These are phyloP conservation scores for Scheffersomyces titani DNA, from an alignment of 1,139 yeast genomes.

Conservation along the genomic window DNA sequence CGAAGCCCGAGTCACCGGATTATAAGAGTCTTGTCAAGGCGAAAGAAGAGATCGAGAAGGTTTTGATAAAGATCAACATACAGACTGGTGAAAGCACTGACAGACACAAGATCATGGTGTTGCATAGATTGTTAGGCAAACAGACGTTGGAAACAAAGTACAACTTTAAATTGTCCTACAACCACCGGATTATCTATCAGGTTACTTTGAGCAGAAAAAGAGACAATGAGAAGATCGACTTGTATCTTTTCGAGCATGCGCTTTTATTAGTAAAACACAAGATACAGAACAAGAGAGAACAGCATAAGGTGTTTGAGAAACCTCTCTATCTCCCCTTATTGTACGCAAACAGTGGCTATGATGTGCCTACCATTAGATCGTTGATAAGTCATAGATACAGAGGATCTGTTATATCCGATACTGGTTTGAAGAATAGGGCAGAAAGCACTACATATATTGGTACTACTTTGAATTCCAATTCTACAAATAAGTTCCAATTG, in stretches of 20 bases:
- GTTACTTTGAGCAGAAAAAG: slow-evolving; percentile 68
- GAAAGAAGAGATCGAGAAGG: slow-evolving; percentile 71
- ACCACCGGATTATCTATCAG: slow-evolving; percentile 77
- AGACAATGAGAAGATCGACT: slow-evolving; percentile 78
- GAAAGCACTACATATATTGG: slow-evolving; percentile 28
- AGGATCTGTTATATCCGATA: slow-evolving; percentile 44
- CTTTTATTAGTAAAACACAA: slow-evolving; percentile 83
- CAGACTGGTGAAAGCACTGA: slow-evolving; percentile 96
- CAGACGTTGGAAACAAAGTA: slow-evolving; percentile 65
- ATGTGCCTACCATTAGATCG: slow-evolving; percentile 63
- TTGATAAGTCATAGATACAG: slow-evolving; percentile 37
- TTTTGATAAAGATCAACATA: slow-evolving; percentile 77
- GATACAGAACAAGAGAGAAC: slow-evolving; percentile 86
- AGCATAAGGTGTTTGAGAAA: slow-evolving; percentile 85
- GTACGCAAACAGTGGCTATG: slow-evolving; percentile 75
- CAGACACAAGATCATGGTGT: slow-evolving; percentile 82
- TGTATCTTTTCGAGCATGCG: slow-evolving; percentile 87
- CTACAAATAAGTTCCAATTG: slow-evolving; percentile 42
- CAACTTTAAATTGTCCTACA: slow-evolving; percentile 74
- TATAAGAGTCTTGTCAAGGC: slow-evolving; percentile 71
- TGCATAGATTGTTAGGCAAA: slow-evolving; percentile 80
- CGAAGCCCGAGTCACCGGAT: slow-evolving; percentile 76
- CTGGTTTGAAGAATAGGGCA: slow-evolving; percentile 30
- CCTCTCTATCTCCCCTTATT: slow-evolving; percentile 90
- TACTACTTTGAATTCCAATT: slow-evolving; percentile 22